Conservation (phyloP, 441 rosid species). For the Manihot esculenta region DNA sequence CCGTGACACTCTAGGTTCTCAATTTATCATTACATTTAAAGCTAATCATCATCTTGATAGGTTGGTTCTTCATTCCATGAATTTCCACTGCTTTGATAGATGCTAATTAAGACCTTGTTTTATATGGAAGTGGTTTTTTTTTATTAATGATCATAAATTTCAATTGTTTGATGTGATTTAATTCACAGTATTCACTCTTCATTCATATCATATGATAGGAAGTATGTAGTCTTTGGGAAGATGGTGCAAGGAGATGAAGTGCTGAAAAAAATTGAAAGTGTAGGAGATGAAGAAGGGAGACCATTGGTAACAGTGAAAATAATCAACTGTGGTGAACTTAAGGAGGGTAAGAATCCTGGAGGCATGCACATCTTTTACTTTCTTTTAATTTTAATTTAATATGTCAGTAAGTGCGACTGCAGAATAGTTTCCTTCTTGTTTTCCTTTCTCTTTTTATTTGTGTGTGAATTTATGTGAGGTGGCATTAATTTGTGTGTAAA, state of each 20-base stretch:
- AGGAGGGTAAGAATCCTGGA: constrained; percentile 48
- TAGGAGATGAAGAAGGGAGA: constrained; percentile 73
- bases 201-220: constrained; percentile 52
- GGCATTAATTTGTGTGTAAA: neutral
- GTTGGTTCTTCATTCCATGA: constrained; percentile 32
- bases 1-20: constrained; percentile 85
- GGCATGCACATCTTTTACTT: neutral
- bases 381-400: neutral
- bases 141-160: neutral
- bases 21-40: constrained; percentile 74
- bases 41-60: constrained; percentile 81
- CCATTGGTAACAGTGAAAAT: constrained; percentile 86
- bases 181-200: neutral
- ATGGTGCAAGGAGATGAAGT: constrained; percentile 79
- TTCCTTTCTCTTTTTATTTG: neutral
- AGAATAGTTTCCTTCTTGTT: neutral
- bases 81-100: neutral
- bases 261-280: constrained; percentile 78
- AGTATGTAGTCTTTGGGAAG: constrained; percentile 83
- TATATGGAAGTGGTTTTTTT: neutral
- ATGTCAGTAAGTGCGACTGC: neutral
- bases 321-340: constrained; percentile 74
- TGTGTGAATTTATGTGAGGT: neutral
- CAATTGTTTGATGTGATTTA: neutral
- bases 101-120: neutral